phyloP scores from a whole-genome alignment of 139 green algal species.

The Diplosphaera chodatii region DNA sequence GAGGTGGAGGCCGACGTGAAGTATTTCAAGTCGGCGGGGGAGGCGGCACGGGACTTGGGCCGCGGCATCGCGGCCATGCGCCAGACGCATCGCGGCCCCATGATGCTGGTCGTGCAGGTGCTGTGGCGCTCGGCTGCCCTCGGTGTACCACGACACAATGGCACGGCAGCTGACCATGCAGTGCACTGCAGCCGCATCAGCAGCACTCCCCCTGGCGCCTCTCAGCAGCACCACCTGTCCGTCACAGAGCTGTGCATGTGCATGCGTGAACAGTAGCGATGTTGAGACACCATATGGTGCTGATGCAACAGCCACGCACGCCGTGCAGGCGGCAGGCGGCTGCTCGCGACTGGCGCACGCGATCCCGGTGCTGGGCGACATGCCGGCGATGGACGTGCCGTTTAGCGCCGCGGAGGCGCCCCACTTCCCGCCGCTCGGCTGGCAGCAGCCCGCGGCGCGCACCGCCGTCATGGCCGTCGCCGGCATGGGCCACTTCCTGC shows the following conservation, averaged over 20 bases:
- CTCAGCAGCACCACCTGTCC: too few relatives aligned
- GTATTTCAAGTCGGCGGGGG: conserved; percentile 49
- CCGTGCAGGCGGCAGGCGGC: conserved; percentile 27
- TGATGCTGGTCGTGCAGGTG: neutral
- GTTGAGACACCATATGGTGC: too few relatives aligned
- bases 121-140: too few relatives aligned
- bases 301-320: too few relatives aligned
- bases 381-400: conserved; percentile 57
- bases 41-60: conserved; percentile 24
- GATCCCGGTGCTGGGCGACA: conserved; percentile 56
- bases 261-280: too few relatives aligned
- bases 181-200: too few relatives aligned
- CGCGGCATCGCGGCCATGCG: neutral
- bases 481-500: conserved; percentile 50
- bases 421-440: conserved; percentile 65
- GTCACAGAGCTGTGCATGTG: too few relatives aligned
- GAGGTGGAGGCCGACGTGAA: conserved; percentile 46
- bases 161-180: too few relatives aligned
- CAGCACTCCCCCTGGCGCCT: too few relatives aligned
- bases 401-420: conserved; percentile 29
- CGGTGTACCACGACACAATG: too few relatives aligned
- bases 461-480: conserved; percentile 44
- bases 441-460: conserved; percentile 67
- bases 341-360: conserved; percentile 20
- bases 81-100: neutral